Percentiles rank a stretch among this genome's conserved stretches.
These are phyloP conservation scores for Boechera divaricarpa DNA, from an alignment of 345 rosid genomes.

Conservation along the genomic window DNA sequence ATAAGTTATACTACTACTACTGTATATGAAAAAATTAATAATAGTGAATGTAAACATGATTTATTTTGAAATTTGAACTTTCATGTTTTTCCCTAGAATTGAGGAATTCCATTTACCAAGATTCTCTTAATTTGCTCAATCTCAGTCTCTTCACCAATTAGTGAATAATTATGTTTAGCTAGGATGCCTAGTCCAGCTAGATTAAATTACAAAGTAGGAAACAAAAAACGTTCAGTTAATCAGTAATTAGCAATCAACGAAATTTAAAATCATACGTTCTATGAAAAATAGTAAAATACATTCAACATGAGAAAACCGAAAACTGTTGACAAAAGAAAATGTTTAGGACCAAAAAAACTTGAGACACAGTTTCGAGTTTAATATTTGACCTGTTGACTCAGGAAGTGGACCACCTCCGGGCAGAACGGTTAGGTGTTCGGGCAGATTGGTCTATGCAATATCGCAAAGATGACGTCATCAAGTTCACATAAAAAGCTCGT, in stretches of 20 bases:
- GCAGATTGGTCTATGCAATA: constrained; percentile 34
- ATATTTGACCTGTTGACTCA: constrained; percentile 37
- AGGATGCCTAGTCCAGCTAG: constrained; percentile 31
- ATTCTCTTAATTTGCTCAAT: constrained; percentile 48
- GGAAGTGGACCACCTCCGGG: constrained; percentile 40
- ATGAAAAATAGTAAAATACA: not conserved
- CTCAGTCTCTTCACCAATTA: constrained; percentile 40
- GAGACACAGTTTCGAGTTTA: constrained; percentile 35
- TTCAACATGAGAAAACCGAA: constrained; percentile 4
- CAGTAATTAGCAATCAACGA: constrained; percentile 8
- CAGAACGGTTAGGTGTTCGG: constrained; percentile 43
- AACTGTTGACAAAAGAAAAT: constrained; percentile 10
- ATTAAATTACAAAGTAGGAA: not conserved
- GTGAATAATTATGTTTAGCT: constrained; percentile 39
- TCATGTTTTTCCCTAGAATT: constrained; percentile 33
- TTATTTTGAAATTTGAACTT: constrained; percentile 35
- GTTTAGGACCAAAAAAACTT: not conserved
- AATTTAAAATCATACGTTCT: not conserved
- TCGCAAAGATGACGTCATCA: constrained; percentile 40
- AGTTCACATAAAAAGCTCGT: constrained; percentile 13
- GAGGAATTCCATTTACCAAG: constrained; percentile 51
- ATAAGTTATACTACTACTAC: too few relatives aligned
- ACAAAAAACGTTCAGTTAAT: not conserved
- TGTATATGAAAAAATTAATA: not conserved
- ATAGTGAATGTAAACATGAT: constrained; percentile 10